Conservation (phyloP, 2,329 filamentous ascomycete genomes). For the Pseudogymnoascus sp. region DNA sequence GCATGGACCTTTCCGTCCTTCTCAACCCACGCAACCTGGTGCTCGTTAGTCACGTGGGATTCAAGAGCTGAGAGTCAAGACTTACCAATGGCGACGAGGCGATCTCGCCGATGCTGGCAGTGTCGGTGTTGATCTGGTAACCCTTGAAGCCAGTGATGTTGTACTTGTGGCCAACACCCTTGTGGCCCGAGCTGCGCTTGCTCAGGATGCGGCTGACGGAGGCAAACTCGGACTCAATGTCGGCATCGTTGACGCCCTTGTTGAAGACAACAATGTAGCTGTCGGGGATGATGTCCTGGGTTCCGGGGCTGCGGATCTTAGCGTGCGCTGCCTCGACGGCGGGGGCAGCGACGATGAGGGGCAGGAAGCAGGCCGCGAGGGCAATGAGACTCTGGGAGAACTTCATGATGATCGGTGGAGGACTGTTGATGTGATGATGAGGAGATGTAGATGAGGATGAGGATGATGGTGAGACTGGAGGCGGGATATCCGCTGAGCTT, state of each 20-base stretch:
- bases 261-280: slow-evolving; percentile 62
- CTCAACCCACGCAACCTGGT: slow-evolving; percentile 26
- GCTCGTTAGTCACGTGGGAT: neutral
- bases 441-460: neutral
- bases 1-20: slow-evolving; percentile 26
- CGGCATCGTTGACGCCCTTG: slow-evolving; percentile 40
- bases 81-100: slow-evolving; percentile 24
- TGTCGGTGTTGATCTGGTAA: slow-evolving; percentile 23
- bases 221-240: slow-evolving; percentile 43
- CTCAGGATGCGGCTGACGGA: slow-evolving; percentile 42
- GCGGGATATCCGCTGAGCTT: neutral
- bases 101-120: slow-evolving; percentile 23
- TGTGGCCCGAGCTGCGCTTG: slow-evolving; percentile 46
- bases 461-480: neutral
- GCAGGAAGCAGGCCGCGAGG: slow-evolving; percentile 23
- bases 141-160: slow-evolving; percentile 22
- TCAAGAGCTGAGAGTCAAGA: neutral
- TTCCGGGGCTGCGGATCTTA: slow-evolving; percentile 39
- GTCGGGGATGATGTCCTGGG: slow-evolving; percentile 44
- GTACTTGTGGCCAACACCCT: slow-evolving; percentile 23
- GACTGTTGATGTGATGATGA: neutral
- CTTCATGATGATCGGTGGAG: neutral
- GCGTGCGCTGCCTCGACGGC: slow-evolving; percentile 17
- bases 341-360: slow-evolving; percentile 22
- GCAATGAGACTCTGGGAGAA: slow-evolving; percentile 12